Base-by-base conservation (phyloP, 1,284 basidiomycete genomes). In the Cryptococcus sp. region DNA sequence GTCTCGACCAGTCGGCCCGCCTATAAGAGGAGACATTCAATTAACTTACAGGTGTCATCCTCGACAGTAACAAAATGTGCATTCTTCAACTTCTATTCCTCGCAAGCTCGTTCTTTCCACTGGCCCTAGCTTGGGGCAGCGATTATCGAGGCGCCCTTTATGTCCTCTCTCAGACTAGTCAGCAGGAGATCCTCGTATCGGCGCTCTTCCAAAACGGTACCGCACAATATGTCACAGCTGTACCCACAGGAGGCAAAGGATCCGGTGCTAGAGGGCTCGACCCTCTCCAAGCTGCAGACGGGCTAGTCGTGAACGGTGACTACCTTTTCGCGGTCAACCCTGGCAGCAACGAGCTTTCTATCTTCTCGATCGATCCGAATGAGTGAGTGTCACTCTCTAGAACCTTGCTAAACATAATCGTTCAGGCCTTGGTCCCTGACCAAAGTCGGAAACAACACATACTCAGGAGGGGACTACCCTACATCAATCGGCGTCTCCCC, bases 241-340 rank as follows among this genome's bases (percentile, higher is more conserved):
- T 45, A 19, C 42, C 42, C 22, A 45, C 42, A 10, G 42, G 42
- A 19, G 42, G 42, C 42, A 45, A 45, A 23, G 42, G 42, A 5
- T 19, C 42, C 13, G 42, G 42, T 19, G 19, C 42, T 23, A 45
- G 42, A 16, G 42, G 42, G 8, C 8, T 17, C 42, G 42, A 45
- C 42, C 42, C 42, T 45, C 42, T 45, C 8, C 42, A 45, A 23
- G 42, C 42, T 23, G 42, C 42, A 45, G 42, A 45, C 42, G 42
- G 42, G 42, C 42, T 45, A 19, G 42, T 45, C 42, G 42, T 45
- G 8, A 16, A 19, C 42, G 42, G 22, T 23, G 22, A 45, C 42
- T 23, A 19, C 19, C 42, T 45, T 19, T 45, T 45, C 13, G 42
- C 42, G 42, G 42, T 45, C 19, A 45, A 45, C 22, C 22, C 42